Conservation (phyloP, 2,329 filamentous ascomycete genomes). For the Curvularia verruculosa region DNA sequence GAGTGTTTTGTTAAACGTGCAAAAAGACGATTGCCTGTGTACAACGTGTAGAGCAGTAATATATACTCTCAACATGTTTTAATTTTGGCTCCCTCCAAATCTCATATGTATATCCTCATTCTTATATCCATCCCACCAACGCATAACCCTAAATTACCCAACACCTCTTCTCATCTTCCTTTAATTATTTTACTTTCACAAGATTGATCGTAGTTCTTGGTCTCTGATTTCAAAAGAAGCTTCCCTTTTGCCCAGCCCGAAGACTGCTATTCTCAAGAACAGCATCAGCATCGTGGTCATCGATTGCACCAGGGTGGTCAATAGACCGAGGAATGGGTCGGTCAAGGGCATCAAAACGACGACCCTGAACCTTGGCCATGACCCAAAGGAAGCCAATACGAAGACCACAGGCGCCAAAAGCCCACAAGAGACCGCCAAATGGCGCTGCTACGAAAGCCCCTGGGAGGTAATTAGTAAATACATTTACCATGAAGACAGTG, state of each 20-base stretch:
- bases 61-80: too few species aligned
- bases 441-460: constrained; percentile 79
- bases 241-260: constrained; percentile 34
- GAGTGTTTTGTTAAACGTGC: not conserved
- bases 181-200: too few species aligned
- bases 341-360: constrained; percentile 71
- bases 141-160: not conserved
- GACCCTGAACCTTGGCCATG: constrained; percentile 63
- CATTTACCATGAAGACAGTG: not conserved
- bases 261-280: constrained; percentile 34
- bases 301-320: constrained; percentile 20
- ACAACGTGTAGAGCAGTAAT: too few species aligned
- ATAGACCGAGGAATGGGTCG: constrained; percentile 32
- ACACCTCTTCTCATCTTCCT: not conserved
- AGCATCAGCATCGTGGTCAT: constrained; percentile 34
- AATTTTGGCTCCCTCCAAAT: not conserved
- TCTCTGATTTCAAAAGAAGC: constrained; percentile 37
- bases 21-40: too few species aligned
- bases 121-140: too few species aligned
- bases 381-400: constrained; percentile 66
- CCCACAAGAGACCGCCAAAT: constrained; percentile 75
- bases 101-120: not conserved
- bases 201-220: not conserved
- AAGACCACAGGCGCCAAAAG: constrained; percentile 65
- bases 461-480: constrained; percentile 25